These are phyloP conservation scores for Prunus kanzakura DNA, from an alignment of 306 rosid species.

Conservation along the genomic window DNA sequence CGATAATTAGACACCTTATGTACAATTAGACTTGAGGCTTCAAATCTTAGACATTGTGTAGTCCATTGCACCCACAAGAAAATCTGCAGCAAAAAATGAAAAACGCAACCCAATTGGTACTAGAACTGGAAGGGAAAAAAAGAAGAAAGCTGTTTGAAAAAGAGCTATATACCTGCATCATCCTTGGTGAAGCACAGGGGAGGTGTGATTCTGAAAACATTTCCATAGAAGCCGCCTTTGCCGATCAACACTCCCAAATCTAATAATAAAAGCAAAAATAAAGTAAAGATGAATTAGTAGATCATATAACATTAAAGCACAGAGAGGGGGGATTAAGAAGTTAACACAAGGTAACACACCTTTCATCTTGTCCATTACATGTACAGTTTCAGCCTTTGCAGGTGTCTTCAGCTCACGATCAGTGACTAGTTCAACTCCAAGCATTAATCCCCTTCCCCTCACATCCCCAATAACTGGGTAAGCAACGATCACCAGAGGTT, in stretches of 20 bases:
- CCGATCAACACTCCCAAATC: conserved; percentile 86
- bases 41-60: conserved; percentile 57
- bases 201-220: conserved; percentile 92
- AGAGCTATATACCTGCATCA: conserved; percentile 73
- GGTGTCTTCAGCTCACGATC: conserved; percentile 79
- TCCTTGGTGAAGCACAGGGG: conserved; percentile 84
- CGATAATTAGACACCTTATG: conserved; percentile 14
- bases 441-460: conserved; percentile 84
- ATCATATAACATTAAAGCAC: not conserved
- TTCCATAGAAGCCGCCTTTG: conserved; percentile 83
- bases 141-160: not conserved
- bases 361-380: conserved; percentile 76
- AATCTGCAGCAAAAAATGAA: conserved; percentile 51
- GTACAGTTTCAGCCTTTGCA: conserved; percentile 68
- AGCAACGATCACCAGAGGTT: conserved; percentile 3
- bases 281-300: not conserved
- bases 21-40: conserved; percentile 30
- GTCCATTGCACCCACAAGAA: conserved; percentile 78
- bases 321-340: not conserved
- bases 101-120: not conserved
- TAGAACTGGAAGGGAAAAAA: not conserved
- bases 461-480: conserved; percentile 78
- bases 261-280: conserved; percentile 7
- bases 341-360: conserved; percentile 35
- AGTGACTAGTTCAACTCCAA: conserved; percentile 88